phyloP scores from a whole-genome alignment of 2,329 filamentous ascomycete genomes.

The Fusarium sp. region DNA sequence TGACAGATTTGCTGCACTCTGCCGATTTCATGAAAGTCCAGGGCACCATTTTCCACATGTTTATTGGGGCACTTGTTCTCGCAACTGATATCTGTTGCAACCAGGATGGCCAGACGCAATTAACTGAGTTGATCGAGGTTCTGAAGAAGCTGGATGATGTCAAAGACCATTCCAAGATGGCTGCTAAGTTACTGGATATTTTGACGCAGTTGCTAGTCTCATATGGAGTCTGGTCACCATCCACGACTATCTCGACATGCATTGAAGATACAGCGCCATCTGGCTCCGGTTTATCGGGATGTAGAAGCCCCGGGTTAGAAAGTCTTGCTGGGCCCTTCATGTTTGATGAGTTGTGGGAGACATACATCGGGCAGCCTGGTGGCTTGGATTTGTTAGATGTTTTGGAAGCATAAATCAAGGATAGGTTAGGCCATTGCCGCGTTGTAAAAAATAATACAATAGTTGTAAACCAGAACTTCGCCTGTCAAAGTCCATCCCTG shows the following conservation, averaged over 20 bases:
- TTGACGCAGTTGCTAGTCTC: not conserved
- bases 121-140: not conserved
- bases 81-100: not conserved
- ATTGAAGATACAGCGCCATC: not conserved
- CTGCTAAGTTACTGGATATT: not conserved
- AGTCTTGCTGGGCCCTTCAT: not conserved
- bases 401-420: too few relatives aligned
- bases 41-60: not conserved
- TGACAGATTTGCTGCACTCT: not conserved
- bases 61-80: not conserved
- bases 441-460: too few relatives aligned
- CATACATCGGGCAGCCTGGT: not conserved
- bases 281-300: not conserved
- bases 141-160: not conserved
- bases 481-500: not conserved
- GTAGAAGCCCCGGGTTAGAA: rapidly evolving
- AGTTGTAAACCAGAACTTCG: too few relatives aligned
- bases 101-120: not conserved
- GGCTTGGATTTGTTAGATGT: not conserved
- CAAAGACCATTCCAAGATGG: not conserved
- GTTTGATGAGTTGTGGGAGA: not conserved
- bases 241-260: not conserved
- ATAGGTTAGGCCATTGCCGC: too few relatives aligned
- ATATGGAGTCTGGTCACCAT: not conserved
- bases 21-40: not conserved